Evolutionary conservation across 257 asterid species (phyloP).

Genomic region (Solanum chiquidenum): DNA sequence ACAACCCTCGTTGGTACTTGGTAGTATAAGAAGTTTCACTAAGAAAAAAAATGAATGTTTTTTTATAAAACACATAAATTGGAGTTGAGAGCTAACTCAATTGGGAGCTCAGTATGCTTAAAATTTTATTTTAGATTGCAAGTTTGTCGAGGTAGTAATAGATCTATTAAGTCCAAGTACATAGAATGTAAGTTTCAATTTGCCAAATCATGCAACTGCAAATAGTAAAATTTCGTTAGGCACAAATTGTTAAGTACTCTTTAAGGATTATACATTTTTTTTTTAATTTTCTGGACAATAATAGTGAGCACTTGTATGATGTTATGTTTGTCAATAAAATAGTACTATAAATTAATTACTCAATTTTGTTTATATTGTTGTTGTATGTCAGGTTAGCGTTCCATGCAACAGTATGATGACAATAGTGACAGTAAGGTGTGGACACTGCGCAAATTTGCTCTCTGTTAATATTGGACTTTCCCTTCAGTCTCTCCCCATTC

Average conservation of each 20-base stretch:
- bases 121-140: background rate
- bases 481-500: constrained; percentile 58
- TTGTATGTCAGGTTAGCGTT: constrained; percentile 59
- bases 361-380: background rate
- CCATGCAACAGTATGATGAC: constrained; percentile 69
- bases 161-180: background rate
- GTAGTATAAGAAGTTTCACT: background rate
- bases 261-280: background rate
- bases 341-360: background rate
- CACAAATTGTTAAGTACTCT: background rate
- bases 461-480: constrained; percentile 69
- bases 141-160: background rate
- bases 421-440: constrained; percentile 86
- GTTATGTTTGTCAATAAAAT: background rate
- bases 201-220: background rate
- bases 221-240: background rate
- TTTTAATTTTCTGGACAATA: background rate
- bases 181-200: background rate
- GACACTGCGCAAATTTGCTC: constrained; percentile 80
- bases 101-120: background rate
- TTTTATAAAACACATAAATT: background rate
- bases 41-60: background rate
- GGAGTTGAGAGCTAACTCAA: background rate
- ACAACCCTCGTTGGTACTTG: too few species aligned
- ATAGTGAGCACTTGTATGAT: background rate